Percentiles rank a stretch among this genome's conserved stretches.
Evolutionary conservation across 495 filamentous ascomycete species (phyloP).

Genomic region (Penicillium alfredii): DNA sequence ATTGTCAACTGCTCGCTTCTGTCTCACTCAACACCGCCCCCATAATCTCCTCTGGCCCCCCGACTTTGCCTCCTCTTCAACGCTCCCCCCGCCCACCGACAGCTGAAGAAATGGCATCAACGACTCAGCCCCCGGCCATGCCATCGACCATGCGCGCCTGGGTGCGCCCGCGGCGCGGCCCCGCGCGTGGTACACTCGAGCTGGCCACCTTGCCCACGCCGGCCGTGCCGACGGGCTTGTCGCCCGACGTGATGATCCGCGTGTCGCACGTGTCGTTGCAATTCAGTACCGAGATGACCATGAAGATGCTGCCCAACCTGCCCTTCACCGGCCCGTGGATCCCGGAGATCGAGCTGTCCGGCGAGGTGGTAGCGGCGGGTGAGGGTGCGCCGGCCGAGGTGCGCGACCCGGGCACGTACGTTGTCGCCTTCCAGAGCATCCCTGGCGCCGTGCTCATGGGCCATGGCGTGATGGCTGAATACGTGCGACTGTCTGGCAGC

Average conservation of each 20-base stretch:
- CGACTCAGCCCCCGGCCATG: neutral
- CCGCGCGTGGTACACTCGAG: slow-evolving; percentile 2
- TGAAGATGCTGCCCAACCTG: slow-evolving; percentile 8
- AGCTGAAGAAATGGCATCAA: neutral
- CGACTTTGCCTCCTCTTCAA: neutral
- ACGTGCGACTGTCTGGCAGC: slow-evolving; percentile 10
- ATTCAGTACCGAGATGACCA: slow-evolving; percentile 6
- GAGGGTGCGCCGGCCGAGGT: slow-evolving; percentile 7
- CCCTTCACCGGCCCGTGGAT: slow-evolving; percentile 12
- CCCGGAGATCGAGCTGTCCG: slow-evolving; percentile 18
- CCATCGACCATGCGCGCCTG: slow-evolving; percentile 15
- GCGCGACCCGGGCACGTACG: slow-evolving; percentile 8
- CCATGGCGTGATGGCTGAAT: slow-evolving; percentile 15
- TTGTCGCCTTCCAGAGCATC: slow-evolving; percentile 14
- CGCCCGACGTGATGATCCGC: slow-evolving; percentile 15
- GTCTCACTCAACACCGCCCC: too few species aligned
- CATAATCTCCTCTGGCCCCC: neutral
- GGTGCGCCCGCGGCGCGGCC: slow-evolving; percentile 8
- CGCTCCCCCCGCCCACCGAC: neutral
- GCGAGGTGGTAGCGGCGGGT: slow-evolving; percentile 14
- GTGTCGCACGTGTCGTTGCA: slow-evolving; percentile 17
- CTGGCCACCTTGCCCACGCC: slow-evolving; percentile 9
- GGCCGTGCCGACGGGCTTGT: slow-evolving; percentile 4
- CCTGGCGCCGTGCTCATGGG: slow-evolving; percentile 6
- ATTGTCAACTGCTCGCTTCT: too few species aligned